Evolutionary conservation across 2,329 filamentous ascomycete genomes (phyloP).

Genomic region (Cladosporium sp.): DNA sequence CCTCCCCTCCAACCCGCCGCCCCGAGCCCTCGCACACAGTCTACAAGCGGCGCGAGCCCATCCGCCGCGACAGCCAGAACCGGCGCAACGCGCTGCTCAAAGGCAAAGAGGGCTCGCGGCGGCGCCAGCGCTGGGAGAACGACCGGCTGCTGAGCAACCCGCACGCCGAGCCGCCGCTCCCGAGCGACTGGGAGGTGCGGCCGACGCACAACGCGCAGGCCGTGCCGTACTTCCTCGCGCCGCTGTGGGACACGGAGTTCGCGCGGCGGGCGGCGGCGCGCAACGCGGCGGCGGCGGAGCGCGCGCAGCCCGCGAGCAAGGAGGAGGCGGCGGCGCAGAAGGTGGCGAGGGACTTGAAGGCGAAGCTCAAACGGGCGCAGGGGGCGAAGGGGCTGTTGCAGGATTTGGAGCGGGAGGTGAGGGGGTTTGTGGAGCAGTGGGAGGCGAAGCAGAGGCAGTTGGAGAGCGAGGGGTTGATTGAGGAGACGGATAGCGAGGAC

Average conservation of each 20-base stretch:
- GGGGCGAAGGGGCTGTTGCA: slow-evolving; percentile 75
- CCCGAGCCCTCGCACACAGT: slow-evolving; percentile 27
- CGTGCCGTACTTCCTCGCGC: slow-evolving; percentile 84
- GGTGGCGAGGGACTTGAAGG: slow-evolving; percentile 73
- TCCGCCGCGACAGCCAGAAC: slow-evolving; percentile 56
- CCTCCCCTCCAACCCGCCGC: slow-evolving; percentile 20
- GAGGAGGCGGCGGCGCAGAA: slow-evolving; percentile 40
- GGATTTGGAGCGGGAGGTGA: slow-evolving; percentile 76
- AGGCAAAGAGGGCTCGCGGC: slow-evolving; percentile 83
- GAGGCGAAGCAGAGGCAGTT: slow-evolving; percentile 43
- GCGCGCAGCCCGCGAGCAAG: slow-evolving; percentile 42
- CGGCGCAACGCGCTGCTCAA: slow-evolving; percentile 71
- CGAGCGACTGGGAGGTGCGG: slow-evolving; percentile 74
- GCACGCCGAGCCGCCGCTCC: slow-evolving; percentile 72
- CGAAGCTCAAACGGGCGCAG: slow-evolving; percentile 71
- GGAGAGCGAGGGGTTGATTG: slow-evolving; percentile 40
- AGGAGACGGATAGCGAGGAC: slow-evolving; percentile 52
- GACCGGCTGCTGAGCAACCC: slow-evolving; percentile 84
- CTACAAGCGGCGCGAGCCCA: slow-evolving; percentile 48
- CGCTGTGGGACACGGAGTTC: slow-evolving; percentile 66
- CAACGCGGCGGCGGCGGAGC: slow-evolving; percentile 38
- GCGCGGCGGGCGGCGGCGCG: slow-evolving; percentile 26
- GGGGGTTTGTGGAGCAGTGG: slow-evolving; percentile 63
- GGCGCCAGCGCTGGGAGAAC: slow-evolving; percentile 91
- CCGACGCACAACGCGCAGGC: slow-evolving; percentile 72